Conservation (phyloP, 2,329 filamentous ascomycete genomes). For the Exophiala aquamarina region DNA sequence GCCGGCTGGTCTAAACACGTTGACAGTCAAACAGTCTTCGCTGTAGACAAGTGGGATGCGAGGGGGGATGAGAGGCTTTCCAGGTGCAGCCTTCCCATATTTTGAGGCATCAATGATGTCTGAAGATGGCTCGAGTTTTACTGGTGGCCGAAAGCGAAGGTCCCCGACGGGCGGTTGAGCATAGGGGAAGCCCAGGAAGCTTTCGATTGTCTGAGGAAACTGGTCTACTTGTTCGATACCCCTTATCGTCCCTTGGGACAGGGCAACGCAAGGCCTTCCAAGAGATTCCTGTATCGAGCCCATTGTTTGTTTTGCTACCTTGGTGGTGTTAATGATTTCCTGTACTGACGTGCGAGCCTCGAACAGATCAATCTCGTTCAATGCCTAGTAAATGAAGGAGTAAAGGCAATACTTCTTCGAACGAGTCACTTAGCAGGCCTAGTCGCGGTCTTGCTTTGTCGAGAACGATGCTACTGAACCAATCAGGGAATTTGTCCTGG, state of each 20-base stretch:
- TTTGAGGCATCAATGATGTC: background rate
- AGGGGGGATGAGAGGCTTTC: conserved; percentile 9
- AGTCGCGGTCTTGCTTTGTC: no score
- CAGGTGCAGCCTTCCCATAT: conserved; percentile 11
- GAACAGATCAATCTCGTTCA: no score
- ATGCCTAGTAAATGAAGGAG: no score
- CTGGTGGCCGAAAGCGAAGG: conserved; percentile 13
- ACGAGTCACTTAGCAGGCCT: no score
- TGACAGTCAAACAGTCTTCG: conserved; percentile 30
- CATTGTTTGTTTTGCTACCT: background rate
- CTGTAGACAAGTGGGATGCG: conserved; percentile 7
- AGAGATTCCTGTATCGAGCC: background rate
- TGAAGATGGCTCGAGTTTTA: conserved; percentile 1
- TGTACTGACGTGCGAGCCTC: no score
- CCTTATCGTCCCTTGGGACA: conserved; percentile 5
- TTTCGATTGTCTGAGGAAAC: conserved; percentile 12
- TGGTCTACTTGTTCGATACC: conserved; percentile 8
- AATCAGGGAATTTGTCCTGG: no score
- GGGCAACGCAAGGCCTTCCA: conserved; percentile 5
- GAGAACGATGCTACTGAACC: no score
- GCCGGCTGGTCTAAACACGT: conserved; percentile 23
- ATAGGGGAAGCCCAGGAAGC: conserved; percentile 42
- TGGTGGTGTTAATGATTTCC: no score
- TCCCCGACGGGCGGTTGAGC: conserved; percentile 51
- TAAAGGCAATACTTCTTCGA: no score